Conservation (phyloP, 306 rosid genomes). For the Corylus avellana region DNA sequence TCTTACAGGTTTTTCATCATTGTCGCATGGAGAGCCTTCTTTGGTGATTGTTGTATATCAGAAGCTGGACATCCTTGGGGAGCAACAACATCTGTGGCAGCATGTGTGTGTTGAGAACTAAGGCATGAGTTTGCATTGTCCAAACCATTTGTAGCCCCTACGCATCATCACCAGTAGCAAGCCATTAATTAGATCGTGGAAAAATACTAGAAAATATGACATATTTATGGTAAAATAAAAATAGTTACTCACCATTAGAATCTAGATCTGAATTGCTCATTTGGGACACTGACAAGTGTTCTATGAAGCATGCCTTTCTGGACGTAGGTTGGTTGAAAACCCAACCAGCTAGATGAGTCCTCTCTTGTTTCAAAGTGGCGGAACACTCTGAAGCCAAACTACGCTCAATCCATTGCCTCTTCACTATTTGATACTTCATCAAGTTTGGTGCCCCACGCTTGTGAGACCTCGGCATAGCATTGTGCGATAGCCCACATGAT, state of each 20-base stretch:
- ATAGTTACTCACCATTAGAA: slow-evolving; percentile 74
- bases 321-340: slow-evolving; percentile 54
- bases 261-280: slow-evolving; percentile 58
- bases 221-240: slow-evolving; percentile 23
- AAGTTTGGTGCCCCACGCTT: no score
- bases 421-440: slow-evolving; percentile 29
- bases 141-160: slow-evolving; percentile 66
- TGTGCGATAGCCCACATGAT: not conserved
- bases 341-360: slow-evolving; percentile 57
- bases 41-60: slow-evolving; percentile 69
- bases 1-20: slow-evolving; percentile 43
- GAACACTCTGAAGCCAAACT: slow-evolving; percentile 47
- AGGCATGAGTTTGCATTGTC: slow-evolving; percentile 54
- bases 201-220: slow-evolving; percentile 9
- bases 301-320: no score
- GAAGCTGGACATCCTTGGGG: slow-evolving; percentile 60
- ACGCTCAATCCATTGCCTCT: slow-evolving; percentile 70
- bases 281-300: slow-evolving; percentile 34
- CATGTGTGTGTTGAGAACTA: slow-evolving; percentile 42
- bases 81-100: slow-evolving; percentile 35
- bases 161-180: slow-evolving; percentile 38
- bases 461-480: no score
- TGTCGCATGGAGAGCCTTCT: slow-evolving; percentile 88
- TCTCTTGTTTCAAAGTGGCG: slow-evolving; percentile 50
- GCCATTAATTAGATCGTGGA: slow-evolving; percentile 44